phyloP scores from a whole-genome alignment of 2,329 filamentous ascomycete genomes.

The Penicillium sp. region DNA sequence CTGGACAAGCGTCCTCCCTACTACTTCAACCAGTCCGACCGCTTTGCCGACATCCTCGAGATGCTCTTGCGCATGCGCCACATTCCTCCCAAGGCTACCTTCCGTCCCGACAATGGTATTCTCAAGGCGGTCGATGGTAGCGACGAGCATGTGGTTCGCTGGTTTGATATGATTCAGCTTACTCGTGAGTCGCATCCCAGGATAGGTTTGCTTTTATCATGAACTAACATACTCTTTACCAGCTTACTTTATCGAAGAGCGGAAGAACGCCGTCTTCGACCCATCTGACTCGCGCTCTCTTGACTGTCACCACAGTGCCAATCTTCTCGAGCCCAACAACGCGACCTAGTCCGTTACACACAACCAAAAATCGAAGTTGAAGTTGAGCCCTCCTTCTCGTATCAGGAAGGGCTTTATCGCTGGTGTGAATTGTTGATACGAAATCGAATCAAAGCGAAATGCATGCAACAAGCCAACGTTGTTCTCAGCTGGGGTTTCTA shows the following conservation, averaged over 20 bases:
- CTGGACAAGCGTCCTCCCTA: slow-evolving; percentile 54
- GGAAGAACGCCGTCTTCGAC: slow-evolving; percentile 41
- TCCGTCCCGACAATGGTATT: slow-evolving; percentile 41
- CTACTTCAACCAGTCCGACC: slow-evolving; percentile 58
- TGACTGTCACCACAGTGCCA: slow-evolving; percentile 43
- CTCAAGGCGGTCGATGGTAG: slow-evolving; percentile 42
- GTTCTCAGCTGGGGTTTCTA: not conserved
- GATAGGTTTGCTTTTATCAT: not conserved
- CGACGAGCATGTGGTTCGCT: slow-evolving; percentile 40
- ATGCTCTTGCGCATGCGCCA: slow-evolving; percentile 61
- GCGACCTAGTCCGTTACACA: not conserved
- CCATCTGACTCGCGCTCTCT: slow-evolving; percentile 44
- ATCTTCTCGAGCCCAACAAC: slow-evolving; percentile 32
- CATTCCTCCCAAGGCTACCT: slow-evolving; percentile 44
- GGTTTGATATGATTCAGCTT: slow-evolving; percentile 46
- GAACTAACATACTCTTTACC: slow-evolving; percentile 7
- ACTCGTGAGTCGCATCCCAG: slow-evolving; percentile 35
- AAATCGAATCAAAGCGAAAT: slow-evolving; percentile 8
- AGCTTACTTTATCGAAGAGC: slow-evolving; percentile 44
- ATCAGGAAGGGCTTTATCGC: not conserved
- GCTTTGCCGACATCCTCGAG: slow-evolving; percentile 59
- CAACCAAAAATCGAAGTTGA: not conserved
- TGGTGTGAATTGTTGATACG: not conserved
- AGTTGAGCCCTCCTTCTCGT: not conserved
- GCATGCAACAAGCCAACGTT: slow-evolving; percentile 1